These are phyloP conservation scores for Prunus davidiana DNA, from an alignment of 306 rosid species.

Conservation along the genomic window DNA sequence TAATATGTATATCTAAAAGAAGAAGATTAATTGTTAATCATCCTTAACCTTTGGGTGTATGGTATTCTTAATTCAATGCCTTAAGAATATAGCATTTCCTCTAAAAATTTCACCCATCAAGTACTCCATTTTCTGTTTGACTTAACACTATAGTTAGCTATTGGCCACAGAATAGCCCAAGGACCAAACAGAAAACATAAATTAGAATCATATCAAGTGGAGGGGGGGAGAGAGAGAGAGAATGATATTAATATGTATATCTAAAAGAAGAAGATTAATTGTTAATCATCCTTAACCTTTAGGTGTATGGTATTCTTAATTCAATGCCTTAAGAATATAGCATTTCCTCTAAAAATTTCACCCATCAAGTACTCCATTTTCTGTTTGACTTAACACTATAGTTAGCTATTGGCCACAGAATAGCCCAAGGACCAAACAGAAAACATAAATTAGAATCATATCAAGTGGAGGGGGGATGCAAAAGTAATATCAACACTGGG, in stretches of 20 bases:
- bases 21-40: neutral
- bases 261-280: neutral
- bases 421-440: neutral
- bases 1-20: neutral
- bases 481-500: neutral
- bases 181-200: neutral
- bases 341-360: no score
- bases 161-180: neutral
- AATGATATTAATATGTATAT: no score
- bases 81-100: no score
- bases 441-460: neutral
- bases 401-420: neutral
- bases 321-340: no score
- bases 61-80: no score
- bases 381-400: no score
- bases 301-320: no score
- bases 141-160: no score
- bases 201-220: neutral
- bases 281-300: neutral
- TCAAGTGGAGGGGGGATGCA: neutral
- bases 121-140: no score
- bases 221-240: no score
- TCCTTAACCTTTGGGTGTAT: neutral
- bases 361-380: no score
- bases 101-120: no score